Evolutionary conservation across 768 basidiomycete species (phyloP).

Genomic region (Botryobasidium botryosum): DNA sequence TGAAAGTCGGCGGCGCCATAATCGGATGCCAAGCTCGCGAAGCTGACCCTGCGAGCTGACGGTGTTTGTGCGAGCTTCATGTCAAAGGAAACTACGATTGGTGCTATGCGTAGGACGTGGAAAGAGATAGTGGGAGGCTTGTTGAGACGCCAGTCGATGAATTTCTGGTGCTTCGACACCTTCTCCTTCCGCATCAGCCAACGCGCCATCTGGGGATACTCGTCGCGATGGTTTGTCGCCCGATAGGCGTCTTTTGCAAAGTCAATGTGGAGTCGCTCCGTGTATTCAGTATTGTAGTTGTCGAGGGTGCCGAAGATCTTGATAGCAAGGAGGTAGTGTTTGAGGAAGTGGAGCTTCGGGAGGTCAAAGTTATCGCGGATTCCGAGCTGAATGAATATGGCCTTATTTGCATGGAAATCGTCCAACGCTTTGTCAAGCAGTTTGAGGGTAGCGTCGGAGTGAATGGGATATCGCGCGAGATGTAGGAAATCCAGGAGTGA

Average conservation of each 20-base stretch:
- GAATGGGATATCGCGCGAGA: slow-evolving; percentile 21
- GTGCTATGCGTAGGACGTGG: background rate
- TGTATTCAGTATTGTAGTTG: slow-evolving; percentile 26
- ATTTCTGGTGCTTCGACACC: background rate
- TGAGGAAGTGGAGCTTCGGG: slow-evolving; percentile 26
- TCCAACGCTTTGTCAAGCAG: slow-evolving; percentile 17
- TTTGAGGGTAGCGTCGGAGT: slow-evolving; percentile 18
- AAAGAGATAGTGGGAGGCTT: background rate
- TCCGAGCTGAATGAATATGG: slow-evolving; percentile 21
- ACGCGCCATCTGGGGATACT: slow-evolving; percentile 1
- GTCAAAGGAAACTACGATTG: background rate
- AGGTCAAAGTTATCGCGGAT: slow-evolving; percentile 25
- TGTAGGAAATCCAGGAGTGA: slow-evolving; percentile 26
- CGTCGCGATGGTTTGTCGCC: slow-evolving; percentile 1
- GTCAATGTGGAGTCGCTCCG: slow-evolving; percentile 23
- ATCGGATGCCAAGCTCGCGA: background rate
- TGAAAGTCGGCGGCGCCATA: background rate
- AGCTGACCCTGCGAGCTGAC: background rate
- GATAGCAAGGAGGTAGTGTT: slow-evolving; percentile 23
- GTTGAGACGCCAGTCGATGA: background rate
- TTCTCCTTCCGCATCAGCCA: slow-evolving; percentile 7
- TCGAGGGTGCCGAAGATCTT: slow-evolving; percentile 22
- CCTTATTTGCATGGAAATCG: slow-evolving; percentile 25
- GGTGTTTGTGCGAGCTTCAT: background rate
- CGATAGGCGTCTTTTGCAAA: slow-evolving; percentile 5